These are phyloP conservation scores for Calonectria pseudoreteaudii DNA, from an alignment of 2,329 filamentous ascomycete species.

Conservation along the genomic window DNA sequence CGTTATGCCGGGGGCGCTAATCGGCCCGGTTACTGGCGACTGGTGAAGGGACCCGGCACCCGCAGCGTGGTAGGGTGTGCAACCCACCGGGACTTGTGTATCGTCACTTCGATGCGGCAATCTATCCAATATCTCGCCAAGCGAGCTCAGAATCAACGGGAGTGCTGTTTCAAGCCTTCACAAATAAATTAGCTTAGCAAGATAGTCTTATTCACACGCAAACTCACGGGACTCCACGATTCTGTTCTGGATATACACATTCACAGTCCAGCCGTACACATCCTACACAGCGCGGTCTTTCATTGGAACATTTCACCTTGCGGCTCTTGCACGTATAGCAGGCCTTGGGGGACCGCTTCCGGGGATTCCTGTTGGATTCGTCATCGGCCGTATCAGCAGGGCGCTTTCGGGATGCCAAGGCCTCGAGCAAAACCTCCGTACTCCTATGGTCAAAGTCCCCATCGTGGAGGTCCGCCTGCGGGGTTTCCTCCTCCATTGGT, in stretches of 20 bases:
- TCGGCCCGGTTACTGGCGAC: not conserved
- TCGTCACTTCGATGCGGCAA: not conserved
- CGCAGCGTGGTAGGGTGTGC: not conserved
- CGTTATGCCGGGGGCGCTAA: not conserved
- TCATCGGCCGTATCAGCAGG: slow-evolving; percentile 8
- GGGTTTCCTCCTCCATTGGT: slow-evolving; percentile 11
- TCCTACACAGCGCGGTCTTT: slow-evolving; percentile 8
- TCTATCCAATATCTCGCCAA: slow-evolving; percentile 14
- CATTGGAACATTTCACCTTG: slow-evolving; percentile 21
- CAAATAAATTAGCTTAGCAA: not conserved
- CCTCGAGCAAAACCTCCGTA: not conserved
- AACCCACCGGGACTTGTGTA: not conserved
- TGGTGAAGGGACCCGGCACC: not conserved
- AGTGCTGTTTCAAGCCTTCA: not conserved
- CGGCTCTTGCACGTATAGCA: slow-evolving; percentile 22
- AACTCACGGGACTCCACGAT: not conserved
- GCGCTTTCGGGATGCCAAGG: slow-evolving; percentile 10
- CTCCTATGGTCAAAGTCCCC: not conserved
- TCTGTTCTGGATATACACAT: slow-evolving; percentile 17
- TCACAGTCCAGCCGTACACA: slow-evolving; percentile 13
- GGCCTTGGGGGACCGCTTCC: slow-evolving; percentile 14
- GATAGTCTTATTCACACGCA: not conserved
- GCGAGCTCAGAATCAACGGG: not conserved
- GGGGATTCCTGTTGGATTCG: not conserved
- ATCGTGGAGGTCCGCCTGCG: not conserved